Conservation (phyloP, 2,329 filamentous ascomycete genomes). For the Fusarium sp. region DNA sequence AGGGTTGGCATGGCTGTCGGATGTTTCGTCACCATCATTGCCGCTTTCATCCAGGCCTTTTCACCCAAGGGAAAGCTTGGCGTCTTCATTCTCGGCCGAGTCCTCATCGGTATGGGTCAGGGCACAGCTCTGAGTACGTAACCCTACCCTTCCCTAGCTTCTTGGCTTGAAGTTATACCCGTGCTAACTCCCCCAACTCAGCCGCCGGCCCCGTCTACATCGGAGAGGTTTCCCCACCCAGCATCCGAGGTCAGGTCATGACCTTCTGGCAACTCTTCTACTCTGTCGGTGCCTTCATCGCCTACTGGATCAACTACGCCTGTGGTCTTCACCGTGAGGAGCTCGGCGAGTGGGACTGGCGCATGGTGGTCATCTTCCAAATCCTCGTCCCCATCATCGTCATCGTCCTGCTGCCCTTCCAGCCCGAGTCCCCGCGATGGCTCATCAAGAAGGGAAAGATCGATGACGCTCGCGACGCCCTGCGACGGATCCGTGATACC, state of each 20-base stretch:
- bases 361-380: slow-evolving; percentile 76
- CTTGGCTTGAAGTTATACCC: background rate
- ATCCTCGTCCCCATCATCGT: slow-evolving; percentile 71
- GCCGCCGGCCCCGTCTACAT: slow-evolving; percentile 75
- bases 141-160: background rate
- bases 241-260: slow-evolving; percentile 72
- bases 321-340: slow-evolving; percentile 61
- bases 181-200: slow-evolving; percentile 38
- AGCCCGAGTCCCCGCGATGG: slow-evolving; percentile 74
- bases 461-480: slow-evolving; percentile 65
- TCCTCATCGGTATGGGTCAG: slow-evolving; percentile 73
- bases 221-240: slow-evolving; percentile 68
- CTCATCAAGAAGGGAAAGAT: slow-evolving; percentile 67
- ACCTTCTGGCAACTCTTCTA: slow-evolving; percentile 73
- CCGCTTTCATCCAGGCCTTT: slow-evolving; percentile 74
- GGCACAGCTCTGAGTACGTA: slow-evolving; percentile 65
- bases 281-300: slow-evolving; percentile 64
- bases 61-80: slow-evolving; percentile 66
- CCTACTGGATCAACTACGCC: slow-evolving; percentile 66
- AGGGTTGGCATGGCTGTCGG: slow-evolving; percentile 71
- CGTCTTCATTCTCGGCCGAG: slow-evolving; percentile 72
- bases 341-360: slow-evolving; percentile 77
- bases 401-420: slow-evolving; percentile 67
- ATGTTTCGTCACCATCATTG: slow-evolving; percentile 69
- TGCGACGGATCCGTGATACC: slow-evolving; percentile 67